Conservation (phyloP, 495 filamentous ascomycete genomes). For the Penicillium riverlandense region DNA sequence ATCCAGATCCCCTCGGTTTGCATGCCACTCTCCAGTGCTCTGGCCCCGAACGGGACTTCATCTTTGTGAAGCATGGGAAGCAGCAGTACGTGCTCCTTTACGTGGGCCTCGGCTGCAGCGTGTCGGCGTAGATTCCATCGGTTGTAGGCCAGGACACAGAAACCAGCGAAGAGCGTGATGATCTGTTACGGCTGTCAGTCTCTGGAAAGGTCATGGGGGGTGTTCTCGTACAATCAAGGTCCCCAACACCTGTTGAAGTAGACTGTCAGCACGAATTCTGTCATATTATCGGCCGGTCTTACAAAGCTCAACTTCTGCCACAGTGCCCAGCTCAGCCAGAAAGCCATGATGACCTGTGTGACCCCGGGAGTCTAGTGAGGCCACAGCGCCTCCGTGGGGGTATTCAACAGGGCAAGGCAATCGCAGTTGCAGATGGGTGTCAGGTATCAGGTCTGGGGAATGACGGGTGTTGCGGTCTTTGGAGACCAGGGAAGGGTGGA, state of each 20-base stretch:
- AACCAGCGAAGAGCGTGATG: conserved; percentile 38
- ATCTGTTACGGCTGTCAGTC: conserved; percentile 35
- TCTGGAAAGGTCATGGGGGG: not conserved
- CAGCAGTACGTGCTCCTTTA: conserved; percentile 34
- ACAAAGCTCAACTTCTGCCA: conserved; percentile 94
- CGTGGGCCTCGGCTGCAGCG: conserved; percentile 56
- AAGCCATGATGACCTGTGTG: conserved; percentile 29
- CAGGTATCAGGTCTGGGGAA: too few relatives aligned
- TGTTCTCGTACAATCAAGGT: conserved; percentile 35
- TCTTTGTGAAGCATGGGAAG: conserved; percentile 33
- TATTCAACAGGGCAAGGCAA: too few relatives aligned
- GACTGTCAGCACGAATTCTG: conserved; percentile 8
- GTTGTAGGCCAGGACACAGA: conserved; percentile 46
- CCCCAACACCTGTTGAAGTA: conserved; percentile 29
- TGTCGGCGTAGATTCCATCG: conserved; percentile 59
- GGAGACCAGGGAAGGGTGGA: too few relatives aligned
- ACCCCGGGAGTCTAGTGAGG: too few relatives aligned
- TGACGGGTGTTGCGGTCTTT: too few relatives aligned
- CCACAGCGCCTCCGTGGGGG: too few relatives aligned
- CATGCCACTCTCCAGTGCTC: conserved; percentile 79
- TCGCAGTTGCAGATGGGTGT: too few relatives aligned
- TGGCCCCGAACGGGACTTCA: conserved; percentile 81
- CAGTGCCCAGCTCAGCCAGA: conserved; percentile 72
- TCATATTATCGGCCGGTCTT: conserved; percentile 26
- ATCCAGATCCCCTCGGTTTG: conserved; percentile 88